Evolutionary conservation across 2,329 filamentous ascomycete genomes (phyloP), one percentile per base, ranked within the genome.

Genomic region (Pleomassaria siparia): DNA sequence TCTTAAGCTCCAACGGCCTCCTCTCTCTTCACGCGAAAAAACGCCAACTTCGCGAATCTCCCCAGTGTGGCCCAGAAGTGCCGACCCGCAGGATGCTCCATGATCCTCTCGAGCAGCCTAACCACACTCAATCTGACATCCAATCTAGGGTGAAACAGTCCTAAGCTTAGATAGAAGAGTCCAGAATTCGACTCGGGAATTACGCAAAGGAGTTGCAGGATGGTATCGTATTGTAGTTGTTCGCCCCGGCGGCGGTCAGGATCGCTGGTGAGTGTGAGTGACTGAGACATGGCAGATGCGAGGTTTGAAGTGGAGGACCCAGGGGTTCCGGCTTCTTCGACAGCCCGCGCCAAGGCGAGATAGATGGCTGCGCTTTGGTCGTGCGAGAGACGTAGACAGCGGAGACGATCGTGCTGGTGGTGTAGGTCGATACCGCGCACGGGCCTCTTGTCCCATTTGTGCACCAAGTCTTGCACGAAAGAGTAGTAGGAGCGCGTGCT

Each of bases 401-500:
- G 86, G 5, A 99, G 79, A 8, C 91, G 89, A 71, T 97, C 92
- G 69, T 96, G 90, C 68, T 96, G 86, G 70, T 97, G 91, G 58
- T 91, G 85, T 9, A 99, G 76, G 67, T 99, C 94, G 15, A 95
- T 78, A n/a, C 85, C 82, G 55, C 90, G 88, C 33, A 92, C 79
- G 1, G 89, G 87, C 32, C 83, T 50, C 40, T 64, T 66, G 12
- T 64, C 62, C 71, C 71, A 74, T 12, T 56, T 44, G 21, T 63
- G 53, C 24, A 67, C 71, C 1, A 72, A 55, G 49, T 74, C 71
- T 39, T 95, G 89, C 54, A 97, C 92, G 66, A 90, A 97, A 57
- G 89, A 91, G 73, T 95, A 96, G 67, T 99, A 99, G 63, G 89
- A 95, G 51, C 94, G 81, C 1, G 94, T 97, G 55, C 90, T 95